These are phyloP conservation scores for Solanum virginianum DNA, from an alignment of 257 asterid genomes.

Conservation along the genomic window DNA sequence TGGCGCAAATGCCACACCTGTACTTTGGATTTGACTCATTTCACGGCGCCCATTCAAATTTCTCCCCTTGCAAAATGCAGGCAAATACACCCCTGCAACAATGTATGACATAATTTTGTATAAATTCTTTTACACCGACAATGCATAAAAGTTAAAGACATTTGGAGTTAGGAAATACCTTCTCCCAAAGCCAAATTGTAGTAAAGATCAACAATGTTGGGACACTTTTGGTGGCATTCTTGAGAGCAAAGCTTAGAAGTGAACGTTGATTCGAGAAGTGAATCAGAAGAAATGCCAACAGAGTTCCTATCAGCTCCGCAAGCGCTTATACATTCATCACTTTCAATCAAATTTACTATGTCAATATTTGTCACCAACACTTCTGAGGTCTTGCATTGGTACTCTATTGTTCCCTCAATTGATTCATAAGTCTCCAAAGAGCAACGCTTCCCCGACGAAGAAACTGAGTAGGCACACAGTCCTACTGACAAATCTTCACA, in stretches of 20 bases:
- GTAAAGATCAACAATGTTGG: constrained; percentile 30
- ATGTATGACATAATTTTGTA: background rate
- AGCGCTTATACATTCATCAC: constrained; percentile 8
- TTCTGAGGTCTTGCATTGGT: constrained; percentile 18
- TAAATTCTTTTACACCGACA: no score
- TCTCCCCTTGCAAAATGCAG: constrained; percentile 26
- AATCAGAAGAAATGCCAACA: constrained; percentile 22
- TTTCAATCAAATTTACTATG: constrained; percentile 4
- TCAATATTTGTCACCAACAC: background rate
- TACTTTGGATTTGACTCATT: constrained; percentile 28
- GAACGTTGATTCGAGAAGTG: constrained; percentile 4
- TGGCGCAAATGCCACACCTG: constrained; percentile 22
- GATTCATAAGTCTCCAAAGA: constrained; percentile 11
- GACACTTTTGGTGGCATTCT: constrained; percentile 15
- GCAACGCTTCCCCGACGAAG: constrained; percentile 24
- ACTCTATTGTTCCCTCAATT: background rate
- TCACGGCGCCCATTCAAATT: constrained; percentile 18
- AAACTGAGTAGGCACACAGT: constrained; percentile 16
- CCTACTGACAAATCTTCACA: constrained; percentile 14
- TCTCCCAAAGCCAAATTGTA: constrained; percentile 21
- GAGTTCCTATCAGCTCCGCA: constrained; percentile 16
- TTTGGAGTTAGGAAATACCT: background rate
- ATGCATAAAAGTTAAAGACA: background rate
- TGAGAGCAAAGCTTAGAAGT: constrained; percentile 14
- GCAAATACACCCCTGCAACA: constrained; percentile 26